Evolutionary conservation across 2,329 filamentous ascomycete species (phyloP).

Genomic region (Biscogniauxia sp.): DNA sequence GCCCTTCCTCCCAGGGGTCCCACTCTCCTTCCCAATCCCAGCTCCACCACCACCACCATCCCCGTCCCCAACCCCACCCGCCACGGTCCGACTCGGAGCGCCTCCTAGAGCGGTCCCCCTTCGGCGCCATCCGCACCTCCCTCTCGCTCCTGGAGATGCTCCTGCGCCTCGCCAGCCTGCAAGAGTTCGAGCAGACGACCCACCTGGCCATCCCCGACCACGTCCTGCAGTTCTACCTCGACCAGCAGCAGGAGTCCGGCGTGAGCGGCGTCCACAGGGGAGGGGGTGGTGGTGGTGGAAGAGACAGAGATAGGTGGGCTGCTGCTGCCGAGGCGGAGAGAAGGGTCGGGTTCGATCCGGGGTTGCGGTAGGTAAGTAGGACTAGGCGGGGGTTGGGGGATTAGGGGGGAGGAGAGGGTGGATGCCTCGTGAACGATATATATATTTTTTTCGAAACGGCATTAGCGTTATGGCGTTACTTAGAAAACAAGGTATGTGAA

Average conservation of each 20-base stretch:
- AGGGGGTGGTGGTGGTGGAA: constrained; percentile 34
- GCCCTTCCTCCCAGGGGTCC: constrained; percentile 21
- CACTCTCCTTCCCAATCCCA: constrained; percentile 13
- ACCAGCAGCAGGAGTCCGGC: constrained; percentile 51
- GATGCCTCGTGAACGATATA: no score
- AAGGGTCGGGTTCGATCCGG: constrained; percentile 50
- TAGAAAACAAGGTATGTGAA: no score
- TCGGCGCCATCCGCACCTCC: constrained; percentile 53
- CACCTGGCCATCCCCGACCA: constrained; percentile 90
- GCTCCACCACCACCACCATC: constrained; percentile 23
- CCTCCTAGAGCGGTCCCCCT: constrained; percentile 42
- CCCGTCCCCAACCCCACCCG: constrained; percentile 18
- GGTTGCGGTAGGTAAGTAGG: background rate
- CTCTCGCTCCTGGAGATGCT: constrained; percentile 84
- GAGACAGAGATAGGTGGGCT: constrained; percentile 22
- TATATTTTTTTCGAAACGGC: no score
- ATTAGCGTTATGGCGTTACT: no score
- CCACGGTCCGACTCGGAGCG: background rate
- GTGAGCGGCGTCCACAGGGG: constrained; percentile 46
- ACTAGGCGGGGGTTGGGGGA: background rate
- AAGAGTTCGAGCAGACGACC: constrained; percentile 87
- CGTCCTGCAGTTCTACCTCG: constrained; percentile 82
- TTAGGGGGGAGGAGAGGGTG: no score
- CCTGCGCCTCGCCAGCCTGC: constrained; percentile 78
- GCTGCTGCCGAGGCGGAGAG: constrained; percentile 48